A percentile compares a stretch with the other conserved stretches of the same genome.
Evolutionary conservation across 257 asterid species (phyloP).

Genomic region (Fraxinus excelsior): DNA sequence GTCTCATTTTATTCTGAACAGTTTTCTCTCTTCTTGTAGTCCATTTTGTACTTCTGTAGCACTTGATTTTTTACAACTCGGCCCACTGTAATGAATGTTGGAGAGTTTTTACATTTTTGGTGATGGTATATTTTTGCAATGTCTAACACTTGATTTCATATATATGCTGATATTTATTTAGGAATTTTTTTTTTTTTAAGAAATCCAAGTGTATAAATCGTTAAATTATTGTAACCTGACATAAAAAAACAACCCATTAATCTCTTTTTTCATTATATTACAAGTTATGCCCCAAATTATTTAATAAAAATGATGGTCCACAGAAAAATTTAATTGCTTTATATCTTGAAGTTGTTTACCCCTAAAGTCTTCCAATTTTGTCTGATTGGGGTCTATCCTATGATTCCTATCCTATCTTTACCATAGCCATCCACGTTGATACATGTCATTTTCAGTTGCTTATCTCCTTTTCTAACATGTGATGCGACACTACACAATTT

Average conservation of each 20-base stretch:
- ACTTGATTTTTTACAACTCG: not conserved
- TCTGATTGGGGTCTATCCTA: not conserved
- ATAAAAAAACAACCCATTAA: no score
- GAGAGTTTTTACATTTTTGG: not conserved
- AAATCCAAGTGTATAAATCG: no score
- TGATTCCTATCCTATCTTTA: not conserved
- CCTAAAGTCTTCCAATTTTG: not conserved
- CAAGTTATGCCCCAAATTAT: no score
- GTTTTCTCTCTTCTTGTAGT: not conserved
- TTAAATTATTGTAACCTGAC: no score
- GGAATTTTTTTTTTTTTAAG: no score
- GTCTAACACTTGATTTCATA: not conserved
- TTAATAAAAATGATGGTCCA: no score
- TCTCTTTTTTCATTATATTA: no score
- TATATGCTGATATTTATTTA: not conserved
- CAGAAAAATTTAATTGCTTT: not conserved
- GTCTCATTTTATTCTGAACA: conserved; percentile 55
- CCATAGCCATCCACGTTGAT: not conserved
- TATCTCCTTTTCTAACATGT: no score
- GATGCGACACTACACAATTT: no score
- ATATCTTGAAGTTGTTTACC: no score
- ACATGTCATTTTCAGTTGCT: not conserved
- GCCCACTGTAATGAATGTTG: not conserved
- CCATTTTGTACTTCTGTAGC: not conserved
- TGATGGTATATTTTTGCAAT: not conserved